These are phyloP conservation scores for Cnidoscolus chayamansa DNA, from an alignment of 441 rosid species.

Conservation along the genomic window DNA sequence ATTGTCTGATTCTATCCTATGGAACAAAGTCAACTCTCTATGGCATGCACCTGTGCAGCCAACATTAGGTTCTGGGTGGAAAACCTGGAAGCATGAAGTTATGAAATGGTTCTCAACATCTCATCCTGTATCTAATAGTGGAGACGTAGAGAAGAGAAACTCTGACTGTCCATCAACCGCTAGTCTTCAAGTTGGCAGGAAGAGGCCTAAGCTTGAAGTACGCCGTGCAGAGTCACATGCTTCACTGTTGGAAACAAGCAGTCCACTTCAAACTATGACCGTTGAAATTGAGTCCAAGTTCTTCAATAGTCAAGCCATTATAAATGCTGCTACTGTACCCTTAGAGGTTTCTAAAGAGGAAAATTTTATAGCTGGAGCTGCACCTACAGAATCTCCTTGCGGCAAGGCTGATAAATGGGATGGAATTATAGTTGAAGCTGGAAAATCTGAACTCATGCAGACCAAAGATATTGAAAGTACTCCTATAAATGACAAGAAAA, in stretches of 20 bases:
- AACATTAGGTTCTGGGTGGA: conserved; percentile 82
- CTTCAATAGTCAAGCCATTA: conserved; percentile 45
- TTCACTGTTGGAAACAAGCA: conserved; percentile 48
- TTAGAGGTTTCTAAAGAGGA: conserved; percentile 35
- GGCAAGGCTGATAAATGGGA: conserved; percentile 67
- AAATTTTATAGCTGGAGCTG: conserved; percentile 36
- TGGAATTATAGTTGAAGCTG: conserved; percentile 61
- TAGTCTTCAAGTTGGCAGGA: conserved; percentile 55
- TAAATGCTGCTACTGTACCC: conserved; percentile 32
- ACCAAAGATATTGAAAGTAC: conserved; percentile 42
- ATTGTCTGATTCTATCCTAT: conserved; percentile 62
- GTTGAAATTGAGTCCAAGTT: conserved; percentile 58
- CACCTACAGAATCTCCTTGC: conserved; percentile 38
- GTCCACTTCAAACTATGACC: conserved; percentile 40
- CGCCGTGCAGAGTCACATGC: conserved; percentile 85
- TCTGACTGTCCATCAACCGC: conserved; percentile 42
- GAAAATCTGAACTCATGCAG: conserved; percentile 37
- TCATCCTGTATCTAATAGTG: conserved; percentile 38
- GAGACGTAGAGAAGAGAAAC: conserved; percentile 40
- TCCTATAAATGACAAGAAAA: conserved; percentile 45
- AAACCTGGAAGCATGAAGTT: conserved; percentile 96
- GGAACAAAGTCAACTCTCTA: conserved; percentile 82
- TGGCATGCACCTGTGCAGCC: conserved; percentile 63
- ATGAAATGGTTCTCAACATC: conserved; percentile 80
- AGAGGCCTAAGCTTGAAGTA: conserved; percentile 93